Base-by-base conservation (phyloP, 768 basidiomycete genomes). In the Clathrus columnatus region DNA sequence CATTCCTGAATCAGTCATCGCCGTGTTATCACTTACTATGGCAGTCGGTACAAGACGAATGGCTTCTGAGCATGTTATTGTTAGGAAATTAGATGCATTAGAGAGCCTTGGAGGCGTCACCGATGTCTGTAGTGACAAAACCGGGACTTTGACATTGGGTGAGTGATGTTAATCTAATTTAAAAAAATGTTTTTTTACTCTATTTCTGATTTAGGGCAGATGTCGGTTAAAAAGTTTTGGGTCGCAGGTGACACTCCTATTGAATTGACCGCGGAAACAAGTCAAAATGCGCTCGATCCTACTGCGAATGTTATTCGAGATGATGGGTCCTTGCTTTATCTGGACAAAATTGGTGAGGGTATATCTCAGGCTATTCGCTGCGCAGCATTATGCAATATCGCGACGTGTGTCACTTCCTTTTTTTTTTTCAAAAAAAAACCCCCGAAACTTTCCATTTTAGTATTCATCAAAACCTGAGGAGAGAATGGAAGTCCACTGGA, bases 41-140 rank as follows among this genome's bases (percentile, higher is more conserved):
- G 65, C 71, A 28, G 75, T 75, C 16, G 73, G 72, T 1, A 69
- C 68, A 7, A 70, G 72, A 21, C 77, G 76, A 51, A 75, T 82
- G 64, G 75, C 76, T 4, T 68, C 68, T 48, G 67, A 75, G 32
- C 72, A 72, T 14, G 71, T 77, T 18, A 68, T 77, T 3, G 77
- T 78, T 57, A 79, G 79, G 60, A 75, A 73, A 48, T 67, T 81
- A 57, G 73, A 75, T 32, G 80, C 75, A 1, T 75, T 81, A 50
- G 79, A 81, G 59, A 77, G 77, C 0, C 69, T 81, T 2, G 79
- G 79, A 0, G 69, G 70, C 18, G 77, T 81, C 58, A 73, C 75
- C 17, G 73, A 79, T 30, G 55, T 82, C 20, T 78, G 77, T 61
- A 75, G 76, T 5, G 81, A 82, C 66, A 82, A 81, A 57, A 75